Conservation (phyloP, 768 basidiomycete species). For the Phaffia tasmanica region DNA sequence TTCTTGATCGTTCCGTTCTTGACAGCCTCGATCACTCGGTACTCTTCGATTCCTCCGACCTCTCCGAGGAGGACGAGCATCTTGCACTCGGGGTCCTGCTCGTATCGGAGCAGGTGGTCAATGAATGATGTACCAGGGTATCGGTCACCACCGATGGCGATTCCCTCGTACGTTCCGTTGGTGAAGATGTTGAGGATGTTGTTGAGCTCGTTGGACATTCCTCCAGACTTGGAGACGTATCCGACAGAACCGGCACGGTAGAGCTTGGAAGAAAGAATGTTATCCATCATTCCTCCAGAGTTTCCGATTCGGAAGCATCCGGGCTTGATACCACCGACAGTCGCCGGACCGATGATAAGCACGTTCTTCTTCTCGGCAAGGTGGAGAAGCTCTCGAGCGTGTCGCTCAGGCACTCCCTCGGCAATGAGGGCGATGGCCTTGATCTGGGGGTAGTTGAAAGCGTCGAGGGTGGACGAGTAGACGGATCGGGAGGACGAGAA, state of each 20-base stretch:
- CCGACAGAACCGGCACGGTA: constrained; percentile 96
- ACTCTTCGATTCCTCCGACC: constrained; percentile 97
- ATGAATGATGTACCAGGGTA: constrained; percentile 98
- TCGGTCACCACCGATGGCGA: constrained; percentile 98
- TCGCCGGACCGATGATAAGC: constrained; percentile 90
- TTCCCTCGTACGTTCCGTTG: constrained; percentile 99
- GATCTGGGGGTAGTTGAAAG: constrained; percentile 59
- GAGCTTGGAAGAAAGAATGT: constrained; percentile 96
- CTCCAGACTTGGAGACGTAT: constrained; percentile 98
- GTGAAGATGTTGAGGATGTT: constrained; percentile 93
- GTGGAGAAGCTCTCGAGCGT: constrained; percentile 90
- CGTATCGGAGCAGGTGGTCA: constrained; percentile 95
- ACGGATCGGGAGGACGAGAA: constrained; percentile 90
- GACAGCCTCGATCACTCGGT: constrained; percentile 96
- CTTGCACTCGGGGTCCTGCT: constrained; percentile 94
- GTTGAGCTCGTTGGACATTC: constrained; percentile 99
- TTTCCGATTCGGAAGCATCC: constrained; percentile 99
- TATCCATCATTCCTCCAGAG: constrained; percentile 72
- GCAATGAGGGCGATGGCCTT: constrained; percentile 83
- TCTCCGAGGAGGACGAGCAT: constrained; percentile 98
- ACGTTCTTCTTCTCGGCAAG: constrained; percentile 73
- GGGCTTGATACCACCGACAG: constrained; percentile 98
- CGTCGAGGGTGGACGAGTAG: constrained; percentile 87
- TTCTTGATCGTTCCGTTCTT: constrained; percentile 88
- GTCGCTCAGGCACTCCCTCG: constrained; percentile 96